A percentile compares a stretch with the other conserved stretches of the same genome.
Evolutionary conservation across 73 alveolate species (phyloP).

Genomic region (Paraurostyla sp.): DNA sequence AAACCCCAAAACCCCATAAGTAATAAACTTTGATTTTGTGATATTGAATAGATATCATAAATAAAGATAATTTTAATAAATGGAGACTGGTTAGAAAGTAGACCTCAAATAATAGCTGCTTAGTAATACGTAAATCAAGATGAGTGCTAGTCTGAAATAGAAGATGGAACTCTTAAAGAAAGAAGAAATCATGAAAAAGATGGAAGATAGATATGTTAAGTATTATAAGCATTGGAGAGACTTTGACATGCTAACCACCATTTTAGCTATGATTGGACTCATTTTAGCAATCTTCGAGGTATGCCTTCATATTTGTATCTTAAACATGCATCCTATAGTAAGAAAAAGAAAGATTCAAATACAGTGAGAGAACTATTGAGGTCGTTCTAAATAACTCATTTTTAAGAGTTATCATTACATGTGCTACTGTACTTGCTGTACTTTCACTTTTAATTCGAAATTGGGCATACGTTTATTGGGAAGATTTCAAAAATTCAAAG

Average conservation of each 20-base stretch:
- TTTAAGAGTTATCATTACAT: slow-evolving; percentile 38
- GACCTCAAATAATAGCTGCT: not conserved
- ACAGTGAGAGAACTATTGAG: not conserved
- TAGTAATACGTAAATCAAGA: not conserved
- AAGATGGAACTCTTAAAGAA: not conserved
- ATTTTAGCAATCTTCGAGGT: slow-evolving; percentile 47
- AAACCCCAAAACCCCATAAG: not conserved
- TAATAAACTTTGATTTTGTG: not conserved
- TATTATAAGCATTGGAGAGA: slow-evolving; percentile 60
- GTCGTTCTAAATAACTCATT: slow-evolving; percentile 15
- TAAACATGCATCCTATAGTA: not conserved
- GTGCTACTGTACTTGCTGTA: slow-evolving; percentile 35
- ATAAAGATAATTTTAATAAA: not conserved
- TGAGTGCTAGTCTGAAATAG: not conserved
- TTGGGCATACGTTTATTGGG: slow-evolving; percentile 35
- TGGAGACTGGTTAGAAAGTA: not conserved
- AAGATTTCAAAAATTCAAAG: slow-evolving; percentile 46
- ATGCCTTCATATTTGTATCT: not conserved
- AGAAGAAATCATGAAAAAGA: slow-evolving; percentile 18
- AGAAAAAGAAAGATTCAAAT: slow-evolving; percentile 22
- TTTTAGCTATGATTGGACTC: slow-evolving; percentile 55
- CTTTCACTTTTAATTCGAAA: slow-evolving; percentile 1
- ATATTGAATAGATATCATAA: not conserved
- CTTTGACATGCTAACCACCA: slow-evolving; percentile 50
- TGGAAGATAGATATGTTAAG: slow-evolving; percentile 24